These are phyloP conservation scores for Cylindricascospora bacillispora DNA, from an alignment of 1,139 yeast genomes.

Conservation along the genomic window DNA sequence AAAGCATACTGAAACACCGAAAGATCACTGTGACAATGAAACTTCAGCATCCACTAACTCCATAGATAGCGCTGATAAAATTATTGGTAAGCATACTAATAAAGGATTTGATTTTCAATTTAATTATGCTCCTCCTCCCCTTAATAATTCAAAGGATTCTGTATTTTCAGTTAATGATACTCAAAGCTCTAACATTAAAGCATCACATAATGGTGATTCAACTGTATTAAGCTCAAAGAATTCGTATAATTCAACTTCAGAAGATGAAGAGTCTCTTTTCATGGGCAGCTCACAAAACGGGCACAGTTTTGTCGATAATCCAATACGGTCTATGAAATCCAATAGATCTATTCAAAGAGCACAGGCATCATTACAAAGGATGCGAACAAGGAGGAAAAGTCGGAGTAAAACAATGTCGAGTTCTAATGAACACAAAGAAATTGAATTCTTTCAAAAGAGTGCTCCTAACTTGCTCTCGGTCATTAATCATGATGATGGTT, in stretches of 20 bases:
- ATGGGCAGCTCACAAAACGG: conserved; percentile 29
- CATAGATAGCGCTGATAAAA: conserved; percentile 3
- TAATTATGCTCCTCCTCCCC: conserved; percentile 5
- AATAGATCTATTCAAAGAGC: conserved; percentile 48
- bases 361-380: conserved; percentile 52
- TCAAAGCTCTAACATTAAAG: background rate
- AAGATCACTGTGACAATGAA: background rate
- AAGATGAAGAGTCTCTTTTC: conserved; percentile 33
- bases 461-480: conserved; percentile 24
- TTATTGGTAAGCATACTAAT: conserved; percentile 16
- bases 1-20: background rate
- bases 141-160: conserved; percentile 2
- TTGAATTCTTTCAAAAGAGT: conserved; percentile 17
- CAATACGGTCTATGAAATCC: conserved; percentile 26
- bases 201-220: background rate
- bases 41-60: background rate
- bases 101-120: conserved; percentile 4
- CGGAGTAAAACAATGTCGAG: conserved; percentile 29
- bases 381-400: conserved; percentile 46
- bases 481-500: conserved; percentile 17
- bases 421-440: conserved; percentile 10
- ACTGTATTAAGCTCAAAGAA: too few relatives aligned
- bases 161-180: background rate
- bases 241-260: too few relatives aligned
- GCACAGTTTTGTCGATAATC: conserved; percentile 21